Conservation (phyloP, 2,329 filamentous ascomycete genomes). For the Dryadomyces sulphureus region DNA sequence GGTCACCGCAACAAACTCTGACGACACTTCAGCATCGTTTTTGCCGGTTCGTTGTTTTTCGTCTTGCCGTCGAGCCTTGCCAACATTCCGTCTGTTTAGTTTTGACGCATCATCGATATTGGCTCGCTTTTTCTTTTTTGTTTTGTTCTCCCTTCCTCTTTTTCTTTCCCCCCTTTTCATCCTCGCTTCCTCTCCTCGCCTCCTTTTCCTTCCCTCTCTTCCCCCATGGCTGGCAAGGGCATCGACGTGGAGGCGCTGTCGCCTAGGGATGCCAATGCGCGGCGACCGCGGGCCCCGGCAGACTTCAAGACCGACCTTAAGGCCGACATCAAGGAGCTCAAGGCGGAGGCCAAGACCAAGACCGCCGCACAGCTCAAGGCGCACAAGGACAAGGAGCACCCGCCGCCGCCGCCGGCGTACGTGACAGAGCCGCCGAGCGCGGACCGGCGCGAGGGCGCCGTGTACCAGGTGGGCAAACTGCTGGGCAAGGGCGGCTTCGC, state of each 20-base stretch:
- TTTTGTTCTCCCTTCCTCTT: neutral
- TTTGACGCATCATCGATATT: neutral
- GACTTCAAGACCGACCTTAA: no score
- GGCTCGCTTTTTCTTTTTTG: neutral
- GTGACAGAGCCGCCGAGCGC: slow-evolving; percentile 49
- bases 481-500: slow-evolving; percentile 73
- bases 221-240: slow-evolving; percentile 29
- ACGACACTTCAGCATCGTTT: neutral
- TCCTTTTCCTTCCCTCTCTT: neutral
- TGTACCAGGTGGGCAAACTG: slow-evolving; percentile 60
- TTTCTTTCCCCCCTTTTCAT: neutral
- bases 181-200: neutral
- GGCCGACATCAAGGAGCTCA: no score
- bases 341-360: slow-evolving; percentile 39
- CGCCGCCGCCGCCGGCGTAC: slow-evolving; percentile 45
- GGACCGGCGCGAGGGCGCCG: slow-evolving; percentile 54
- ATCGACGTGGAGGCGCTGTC: slow-evolving; percentile 49
- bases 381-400: slow-evolving; percentile 50
- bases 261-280: slow-evolving; percentile 49
- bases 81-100: no score
- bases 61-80: no score
- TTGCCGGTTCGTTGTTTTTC: no score
- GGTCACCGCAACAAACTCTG: neutral
- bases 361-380: slow-evolving; percentile 37
- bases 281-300: slow-evolving; percentile 27